Base-by-base conservation (phyloP, 2,329 filamentous ascomycete species). In the Macrophomina phaseolina region DNA sequence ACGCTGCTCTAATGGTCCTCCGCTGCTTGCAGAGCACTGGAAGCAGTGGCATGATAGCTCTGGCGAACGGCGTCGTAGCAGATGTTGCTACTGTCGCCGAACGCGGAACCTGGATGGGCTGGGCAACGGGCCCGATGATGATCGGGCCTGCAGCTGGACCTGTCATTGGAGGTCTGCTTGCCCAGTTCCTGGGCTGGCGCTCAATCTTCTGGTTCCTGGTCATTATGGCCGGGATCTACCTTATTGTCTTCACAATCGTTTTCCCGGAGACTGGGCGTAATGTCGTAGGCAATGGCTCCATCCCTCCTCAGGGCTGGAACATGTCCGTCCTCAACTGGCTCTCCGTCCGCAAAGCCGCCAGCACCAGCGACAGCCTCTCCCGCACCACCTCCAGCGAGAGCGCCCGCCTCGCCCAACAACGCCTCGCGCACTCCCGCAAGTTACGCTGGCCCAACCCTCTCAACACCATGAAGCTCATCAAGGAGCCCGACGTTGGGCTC, bases 371-470 rank as follows among this genome's bases (percentile, higher is more conserved):
- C 30, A 53, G 70, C 3, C 67, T 74, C 7, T 68, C 70, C 5
- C 70, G 70, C n/a, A 71, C 74, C 11, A 63, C 68, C 4, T 74
- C 73, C 1, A 70, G 70, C 1, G 70, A 73, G 23, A 68, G 67
- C 49, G 67, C 69, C n/a, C 70, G 70, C 23, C 67, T 70, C 2
- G 71, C 71, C 2, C 72, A 71, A 49, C 67, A 70, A 23, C 68
- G 69, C 14, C 67, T 79, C 14, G 70, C 73, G 7, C 68, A 70
- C 6, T 71, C 72, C 9, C 73, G 76, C 16, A 78, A 77, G 52
- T 71, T 82, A 5, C 73, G 74, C 2, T 79, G 81, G 34, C 82
- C 82, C 0, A 85, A 84, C 65, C 82, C 82, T 0, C 68, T 83
- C 5, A 73, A 75, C 30, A 77, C 79, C 0, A 71, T 84, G 32